Base-by-base conservation (phyloP, 352 stramenopile species). In the Peronospora farinosa region DNA sequence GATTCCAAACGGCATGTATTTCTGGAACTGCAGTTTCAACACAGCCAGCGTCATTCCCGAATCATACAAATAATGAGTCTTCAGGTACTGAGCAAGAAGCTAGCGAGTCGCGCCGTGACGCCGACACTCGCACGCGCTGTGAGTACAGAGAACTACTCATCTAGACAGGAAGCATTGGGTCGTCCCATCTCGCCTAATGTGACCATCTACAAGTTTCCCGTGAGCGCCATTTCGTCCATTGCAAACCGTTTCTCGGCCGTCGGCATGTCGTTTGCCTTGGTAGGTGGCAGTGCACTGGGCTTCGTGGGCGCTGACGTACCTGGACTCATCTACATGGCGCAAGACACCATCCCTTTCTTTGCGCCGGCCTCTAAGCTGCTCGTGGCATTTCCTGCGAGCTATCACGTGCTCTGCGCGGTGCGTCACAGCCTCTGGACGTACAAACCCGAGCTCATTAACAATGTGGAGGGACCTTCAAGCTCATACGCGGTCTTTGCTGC, bases 131-230 rank as follows among this genome's bases (percentile, higher is more conserved):
- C 60, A 17, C 67, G 67, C 39, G 67, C 58, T 25, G 45, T 66
- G 41, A 57, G 58, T 39, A 63, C 68, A 5, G 35, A 68, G 30
- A 56, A 60, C 38, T 98, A 97, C 63, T 89, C 78, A 23, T 65
- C 87, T 52, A 77, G 79, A 19, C 93, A 96, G 75, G 74, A 82
- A 17, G 69, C 78, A 35, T 87, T 92, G 15, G 90, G 88, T 12
- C 86, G 91, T 25, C 95, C 95, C 10, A 68, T 98, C 10, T 97
- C 88, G 45, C 96, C 96, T n/a, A 90, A 98, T 67, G 92, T 99
- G 33, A 94, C 80, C 40, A 95, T 98, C 63, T 99, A 98, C 76
- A 75, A 84, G 42, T 97, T 98, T 60, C 94, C 95, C 4, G 66
- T 97, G 13, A 82, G 75, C 17, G 95, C 95, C 28, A 54, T 98